Conservation (phyloP, 148 eudicot species). For the Heliosperma pusillum region DNA sequence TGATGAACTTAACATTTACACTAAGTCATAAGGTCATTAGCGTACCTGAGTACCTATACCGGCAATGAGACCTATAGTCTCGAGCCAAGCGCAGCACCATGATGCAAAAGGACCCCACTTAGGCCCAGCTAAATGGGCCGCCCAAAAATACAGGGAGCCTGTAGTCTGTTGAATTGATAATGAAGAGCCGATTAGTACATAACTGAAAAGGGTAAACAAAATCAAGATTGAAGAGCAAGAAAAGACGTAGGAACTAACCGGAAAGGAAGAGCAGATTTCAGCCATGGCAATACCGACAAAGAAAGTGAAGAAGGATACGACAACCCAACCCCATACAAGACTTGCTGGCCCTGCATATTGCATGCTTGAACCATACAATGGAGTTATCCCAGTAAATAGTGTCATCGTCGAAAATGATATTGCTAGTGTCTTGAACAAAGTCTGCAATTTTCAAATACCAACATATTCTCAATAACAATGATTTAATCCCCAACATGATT, state of each 20-base stretch:
- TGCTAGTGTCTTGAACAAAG: constrained; percentile 60
- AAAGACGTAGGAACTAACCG: constrained; percentile 29
- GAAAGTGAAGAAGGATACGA: constrained; percentile 57
- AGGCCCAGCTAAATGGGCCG: constrained; percentile 68
- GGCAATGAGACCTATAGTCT: constrained; percentile 60
- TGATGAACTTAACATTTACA: neutral
- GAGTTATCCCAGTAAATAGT: constrained; percentile 64
- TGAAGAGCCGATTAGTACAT: constrained; percentile 12
- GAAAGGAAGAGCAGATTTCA: constrained; percentile 72
- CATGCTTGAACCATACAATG: constrained; percentile 59
- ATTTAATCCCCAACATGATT: too few species aligned
- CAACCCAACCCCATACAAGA: constrained; percentile 69
- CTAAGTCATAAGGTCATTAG: neutral
- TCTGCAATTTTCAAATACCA: constrained; percentile 24
- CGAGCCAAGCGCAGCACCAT: constrained; percentile 77
- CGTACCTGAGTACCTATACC: constrained; percentile 64
- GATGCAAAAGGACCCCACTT: constrained; percentile 75
- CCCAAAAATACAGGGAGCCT: constrained; percentile 72
- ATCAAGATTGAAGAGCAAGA: neutral
- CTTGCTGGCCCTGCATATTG: constrained; percentile 62
- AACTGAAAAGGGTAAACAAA: neutral
- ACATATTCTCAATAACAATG: neutral
- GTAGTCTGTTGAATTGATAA: constrained; percentile 44
- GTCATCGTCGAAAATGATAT: constrained; percentile 68
- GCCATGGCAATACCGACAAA: constrained; percentile 68